Conservation (phyloP, 2,329 filamentous ascomycete species). For the Zasmidium citrigriseum region DNA sequence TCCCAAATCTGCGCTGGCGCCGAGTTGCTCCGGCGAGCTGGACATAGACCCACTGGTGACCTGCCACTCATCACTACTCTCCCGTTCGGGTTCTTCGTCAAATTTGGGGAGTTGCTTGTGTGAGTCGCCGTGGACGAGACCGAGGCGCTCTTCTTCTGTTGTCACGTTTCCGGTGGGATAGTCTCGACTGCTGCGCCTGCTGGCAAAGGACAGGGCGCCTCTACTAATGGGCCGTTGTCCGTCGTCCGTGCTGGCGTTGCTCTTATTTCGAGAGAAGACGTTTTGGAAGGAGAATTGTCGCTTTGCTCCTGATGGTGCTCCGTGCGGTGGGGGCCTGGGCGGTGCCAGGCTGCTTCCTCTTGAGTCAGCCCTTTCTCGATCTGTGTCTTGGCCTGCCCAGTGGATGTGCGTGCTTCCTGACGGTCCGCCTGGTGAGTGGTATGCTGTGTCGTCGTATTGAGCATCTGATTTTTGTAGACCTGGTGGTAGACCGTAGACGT, state of each 20-base stretch:
- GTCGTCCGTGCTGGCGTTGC: constrained; percentile 25
- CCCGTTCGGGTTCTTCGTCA: constrained; percentile 17
- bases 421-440: constrained; percentile 39
- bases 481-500: constrained; percentile 54
- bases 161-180: constrained; percentile 22
- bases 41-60: constrained; percentile 28
- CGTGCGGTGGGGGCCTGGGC: constrained; percentile 60
- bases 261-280: constrained; percentile 66
- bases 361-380: constrained; percentile 44
- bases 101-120: constrained; percentile 19
- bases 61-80: constrained; percentile 36
- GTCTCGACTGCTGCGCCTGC: constrained; percentile 24
- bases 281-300: constrained; percentile 94
- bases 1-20: constrained; percentile 27
- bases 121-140: constrained; percentile 38
- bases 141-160: constrained; percentile 40
- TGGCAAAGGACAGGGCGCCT: constrained; percentile 36
- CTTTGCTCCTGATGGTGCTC: constrained; percentile 48
- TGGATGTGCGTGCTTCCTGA: constrained; percentile 49
- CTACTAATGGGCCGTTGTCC: constrained; percentile 34
- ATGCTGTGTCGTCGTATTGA: constrained; percentile 51
- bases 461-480: constrained; percentile 45
- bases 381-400: constrained; percentile 42
- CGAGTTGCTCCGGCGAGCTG: constrained; percentile 30
- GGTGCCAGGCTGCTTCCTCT: constrained; percentile 50